Conservation (phyloP, 2,329 filamentous ascomycete genomes). For the Fusarium beomiforme region DNA sequence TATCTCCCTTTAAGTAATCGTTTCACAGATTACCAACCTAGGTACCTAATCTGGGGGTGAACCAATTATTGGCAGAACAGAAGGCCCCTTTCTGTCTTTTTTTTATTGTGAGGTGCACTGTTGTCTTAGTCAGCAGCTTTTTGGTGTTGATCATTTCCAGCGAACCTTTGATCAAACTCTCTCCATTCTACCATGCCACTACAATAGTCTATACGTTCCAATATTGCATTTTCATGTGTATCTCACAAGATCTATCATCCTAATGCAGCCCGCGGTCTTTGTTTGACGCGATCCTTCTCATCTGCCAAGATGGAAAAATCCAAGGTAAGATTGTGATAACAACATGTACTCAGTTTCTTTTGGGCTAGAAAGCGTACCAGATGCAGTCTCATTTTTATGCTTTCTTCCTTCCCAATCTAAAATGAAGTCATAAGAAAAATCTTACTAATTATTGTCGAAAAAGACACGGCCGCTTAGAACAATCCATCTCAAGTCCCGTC, state of each 20-base stretch:
- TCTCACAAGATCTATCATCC: not conserved
- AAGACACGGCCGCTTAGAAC: constrained; percentile 60
- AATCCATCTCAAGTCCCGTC: constrained; percentile 55
- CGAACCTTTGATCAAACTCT: not conserved
- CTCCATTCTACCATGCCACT: not conserved
- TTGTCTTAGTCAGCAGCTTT: constrained; percentile 39
- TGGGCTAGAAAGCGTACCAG: not conserved
- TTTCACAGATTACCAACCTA: too few relatives aligned
- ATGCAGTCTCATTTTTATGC: too few relatives aligned
- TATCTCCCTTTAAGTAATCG: not conserved
- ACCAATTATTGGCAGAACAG: not conserved
- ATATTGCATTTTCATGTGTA: not conserved
- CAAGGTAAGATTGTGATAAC: constrained; percentile 33
- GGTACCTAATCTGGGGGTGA: not conserved
- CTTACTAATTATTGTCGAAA: not conserved
- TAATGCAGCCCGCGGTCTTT: not conserved
- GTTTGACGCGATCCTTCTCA: not conserved
- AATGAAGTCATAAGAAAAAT: not conserved
- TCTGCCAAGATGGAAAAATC: constrained; percentile 39
- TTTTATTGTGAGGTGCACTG: not conserved
- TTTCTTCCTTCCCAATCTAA: not conserved
- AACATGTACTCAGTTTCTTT: not conserved
- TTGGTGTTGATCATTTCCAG: constrained; percentile 31
- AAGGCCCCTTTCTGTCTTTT: not conserved
- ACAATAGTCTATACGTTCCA: not conserved